Percentiles rank a stretch among this genome's conserved stretches.
These are phyloP conservation scores for Halteria grandinella DNA, from an alignment of 73 alveolate species.

Conservation along the genomic window DNA sequence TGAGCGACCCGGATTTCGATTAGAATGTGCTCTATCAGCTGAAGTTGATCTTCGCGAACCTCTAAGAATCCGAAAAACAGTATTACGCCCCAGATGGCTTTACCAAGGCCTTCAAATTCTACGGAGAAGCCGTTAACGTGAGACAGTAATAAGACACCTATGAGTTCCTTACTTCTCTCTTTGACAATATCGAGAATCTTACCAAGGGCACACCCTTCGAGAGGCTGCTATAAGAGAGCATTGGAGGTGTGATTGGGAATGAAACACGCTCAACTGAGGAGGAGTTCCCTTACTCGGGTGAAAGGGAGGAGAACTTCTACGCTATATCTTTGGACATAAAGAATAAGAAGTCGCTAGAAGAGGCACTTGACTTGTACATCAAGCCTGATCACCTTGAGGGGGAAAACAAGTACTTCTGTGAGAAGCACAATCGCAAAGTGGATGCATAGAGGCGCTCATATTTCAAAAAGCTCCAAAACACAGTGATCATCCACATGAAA, in stretches of 20 bases:
- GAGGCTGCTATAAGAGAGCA: constrained; percentile 79
- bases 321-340: constrained; percentile 89
- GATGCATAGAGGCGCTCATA: constrained; percentile 78
- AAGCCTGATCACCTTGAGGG: constrained; percentile 89
- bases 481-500: constrained; percentile 85
- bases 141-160: constrained; percentile 93
- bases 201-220: constrained; percentile 75
- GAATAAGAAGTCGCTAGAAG: constrained; percentile 87
- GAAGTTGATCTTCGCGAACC: constrained; percentile 87
- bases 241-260: constrained; percentile 89
- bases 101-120: constrained; percentile 72
- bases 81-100: constrained; percentile 91
- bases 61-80: constrained; percentile 89
- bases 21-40: constrained; percentile 84
- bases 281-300: constrained; percentile 86
- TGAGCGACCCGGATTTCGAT: constrained; percentile 62
- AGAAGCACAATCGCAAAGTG: constrained; percentile 74
- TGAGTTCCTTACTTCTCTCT: constrained; percentile 91
- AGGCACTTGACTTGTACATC: constrained; percentile 85
- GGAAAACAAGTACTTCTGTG: constrained; percentile 82
- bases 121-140: constrained; percentile 92
- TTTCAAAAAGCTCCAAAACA: constrained; percentile 72
- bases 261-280: constrained; percentile 87
- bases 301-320: constrained; percentile 91
- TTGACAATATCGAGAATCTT: constrained; percentile 90